Evolutionary conservation across 345 rosid genomes (phyloP).

Genomic region (Gossypium stocksii): DNA sequence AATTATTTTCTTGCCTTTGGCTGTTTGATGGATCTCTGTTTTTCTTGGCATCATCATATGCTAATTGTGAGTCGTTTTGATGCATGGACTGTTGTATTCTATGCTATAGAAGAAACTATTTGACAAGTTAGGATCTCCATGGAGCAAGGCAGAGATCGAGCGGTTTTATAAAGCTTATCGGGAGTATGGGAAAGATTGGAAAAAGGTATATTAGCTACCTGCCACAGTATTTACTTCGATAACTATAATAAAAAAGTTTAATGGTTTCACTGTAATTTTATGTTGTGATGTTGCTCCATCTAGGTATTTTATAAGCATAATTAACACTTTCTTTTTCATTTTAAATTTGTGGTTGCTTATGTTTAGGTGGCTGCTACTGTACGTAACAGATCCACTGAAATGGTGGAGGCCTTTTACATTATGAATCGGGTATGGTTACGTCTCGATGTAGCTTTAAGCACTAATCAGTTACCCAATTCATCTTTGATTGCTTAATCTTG

Average conservation of each 20-base stretch:
- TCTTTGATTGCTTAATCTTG: not conserved
- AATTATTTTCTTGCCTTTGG: not conserved
- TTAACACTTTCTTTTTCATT: not conserved
- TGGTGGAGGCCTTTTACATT: slow-evolving; percentile 85
- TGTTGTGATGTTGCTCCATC: not conserved
- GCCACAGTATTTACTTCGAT: not conserved
- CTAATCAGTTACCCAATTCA: not conserved
- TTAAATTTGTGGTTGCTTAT: slow-evolving; percentile 7
- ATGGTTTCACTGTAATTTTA: not conserved
- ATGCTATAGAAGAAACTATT: slow-evolving; percentile 55
- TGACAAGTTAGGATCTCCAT: slow-evolving; percentile 83
- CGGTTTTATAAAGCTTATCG: slow-evolving; percentile 83
- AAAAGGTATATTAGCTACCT: slow-evolving; percentile 44
- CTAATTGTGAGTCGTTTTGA: slow-evolving; percentile 12
- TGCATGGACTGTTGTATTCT: slow-evolving; percentile 22
- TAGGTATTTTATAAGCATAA: not conserved
- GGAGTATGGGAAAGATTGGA: slow-evolving; percentile 84
- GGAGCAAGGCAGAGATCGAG: slow-evolving; percentile 80
- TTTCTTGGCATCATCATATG: not conserved
- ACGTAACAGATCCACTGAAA: slow-evolving; percentile 67
- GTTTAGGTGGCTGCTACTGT: slow-evolving; percentile 63
- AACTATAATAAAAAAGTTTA: not conserved
- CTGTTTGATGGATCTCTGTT: not conserved
- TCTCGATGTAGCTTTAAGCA: not conserved
- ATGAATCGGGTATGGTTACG: slow-evolving; percentile 62